Evolutionary conservation across 768 basidiomycete genomes (phyloP).

Genomic region (Leccinum imitatum): DNA sequence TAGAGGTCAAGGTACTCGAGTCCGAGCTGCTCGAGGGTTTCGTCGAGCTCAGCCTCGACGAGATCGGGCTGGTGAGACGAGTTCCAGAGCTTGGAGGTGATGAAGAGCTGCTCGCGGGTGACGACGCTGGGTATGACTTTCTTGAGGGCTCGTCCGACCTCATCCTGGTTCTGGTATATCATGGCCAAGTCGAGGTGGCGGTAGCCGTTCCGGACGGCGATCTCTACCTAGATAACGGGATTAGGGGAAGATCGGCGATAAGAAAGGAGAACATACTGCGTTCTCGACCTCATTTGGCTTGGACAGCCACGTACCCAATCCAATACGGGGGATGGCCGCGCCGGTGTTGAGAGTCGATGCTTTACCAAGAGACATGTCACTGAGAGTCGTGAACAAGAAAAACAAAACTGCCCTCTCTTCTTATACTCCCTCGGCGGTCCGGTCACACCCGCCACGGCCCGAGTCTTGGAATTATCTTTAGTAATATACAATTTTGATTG

Average conservation of each 20-base stretch:
- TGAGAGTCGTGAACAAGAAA: too few relatives aligned
- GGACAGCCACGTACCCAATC: constrained; percentile 82
- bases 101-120: constrained; percentile 76
- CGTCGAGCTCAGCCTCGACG: constrained; percentile 74
- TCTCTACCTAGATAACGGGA: constrained; percentile 55
- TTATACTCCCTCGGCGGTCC: constrained; percentile 10
- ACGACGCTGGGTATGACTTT: constrained; percentile 77
- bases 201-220: constrained; percentile 73
- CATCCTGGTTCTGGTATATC: constrained; percentile 78
- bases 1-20: constrained; percentile 81
- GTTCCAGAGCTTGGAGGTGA: constrained; percentile 87
- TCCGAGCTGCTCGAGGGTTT: constrained; percentile 71
- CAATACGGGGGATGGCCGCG: constrained; percentile 66
- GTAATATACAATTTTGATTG: too few relatives aligned
- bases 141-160: constrained; percentile 71
- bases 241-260: constrained; percentile 2
- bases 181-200: constrained; percentile 83
- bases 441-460: constrained; percentile 9
- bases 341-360: constrained; percentile 45
- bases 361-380: constrained; percentile 38
- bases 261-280: constrained; percentile 44
- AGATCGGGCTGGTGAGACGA: constrained; percentile 60
- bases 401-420: not conserved
- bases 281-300: constrained; percentile 73
- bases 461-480: not conserved